Evolutionary conservation across 2,329 filamentous ascomycete genomes (phyloP), one percentile per base, ranked within the genome.

Genomic region (Setomelanomma holmii): DNA sequence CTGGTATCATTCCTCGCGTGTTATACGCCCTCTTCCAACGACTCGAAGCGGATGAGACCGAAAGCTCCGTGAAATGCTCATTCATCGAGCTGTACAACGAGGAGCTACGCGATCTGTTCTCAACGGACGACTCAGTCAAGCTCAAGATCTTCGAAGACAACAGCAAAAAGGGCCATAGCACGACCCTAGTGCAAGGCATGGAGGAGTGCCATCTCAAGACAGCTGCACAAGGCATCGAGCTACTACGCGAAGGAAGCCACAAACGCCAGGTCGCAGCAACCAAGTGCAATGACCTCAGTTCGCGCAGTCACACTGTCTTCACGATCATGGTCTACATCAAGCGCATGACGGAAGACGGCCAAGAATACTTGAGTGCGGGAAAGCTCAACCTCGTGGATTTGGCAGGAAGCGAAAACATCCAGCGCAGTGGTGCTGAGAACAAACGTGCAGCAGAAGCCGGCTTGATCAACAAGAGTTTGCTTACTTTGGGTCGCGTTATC

Each of bases 51-150:
- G 89, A 91, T 38, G 78, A 79, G n/a, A 84, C 83, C 1, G 95
- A 99, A 68, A 91, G 88, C 72, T 91, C 89, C 20, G 93, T 99
- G 65, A 97, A 97, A 71, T 97, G 93, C 78, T 99, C 96, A 0
- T 99, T 98, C 69, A 98, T 99, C 67, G 95, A 99, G 73, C 81
- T 99, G 0, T 99, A 99, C 79, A 99, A 99, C 72, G 95, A 99
- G 75, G 95, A 99, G 68, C 82, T 99, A 21, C 89, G 93, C 36
- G 95, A 99, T 72, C 77, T 99, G 27, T 86, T 98, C 4, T 87
- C 93, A 0, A 76, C 82, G 0, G 95, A 99, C 45, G 93, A 97
- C 46, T 85, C 80, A 55, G 81, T 85, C 11, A 98, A 97, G 75
- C 80, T 99, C 45, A 99, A 98, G 72, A 97, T 99, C 50, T 99